These are phyloP conservation scores for Nemania bipapillata DNA, from an alignment of 2,329 filamentous ascomycete genomes.

Conservation along the genomic window DNA sequence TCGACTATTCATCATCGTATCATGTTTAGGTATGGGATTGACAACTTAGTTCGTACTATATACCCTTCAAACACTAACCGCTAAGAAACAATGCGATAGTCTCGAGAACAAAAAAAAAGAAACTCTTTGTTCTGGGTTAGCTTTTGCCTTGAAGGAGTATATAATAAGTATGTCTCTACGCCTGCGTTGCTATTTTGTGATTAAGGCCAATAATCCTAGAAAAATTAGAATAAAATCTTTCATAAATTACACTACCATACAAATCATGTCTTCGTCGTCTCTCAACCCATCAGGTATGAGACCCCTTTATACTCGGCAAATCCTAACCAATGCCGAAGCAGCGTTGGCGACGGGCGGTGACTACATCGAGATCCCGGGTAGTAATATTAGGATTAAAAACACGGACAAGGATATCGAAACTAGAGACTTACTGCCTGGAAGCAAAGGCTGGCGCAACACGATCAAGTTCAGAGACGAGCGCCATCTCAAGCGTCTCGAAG, in stretches of 20 bases:
- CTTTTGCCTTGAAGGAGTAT: background rate
- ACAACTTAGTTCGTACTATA: too few species aligned
- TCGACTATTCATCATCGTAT: too few species aligned
- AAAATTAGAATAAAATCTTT: too few species aligned
- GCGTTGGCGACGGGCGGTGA: slow-evolving; percentile 15
- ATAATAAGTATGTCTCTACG: background rate
- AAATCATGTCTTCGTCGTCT: slow-evolving; percentile 16
- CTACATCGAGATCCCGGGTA: slow-evolving; percentile 12
- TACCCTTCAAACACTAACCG: too few species aligned
- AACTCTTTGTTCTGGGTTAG: background rate
- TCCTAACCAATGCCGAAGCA: slow-evolving; percentile 21
- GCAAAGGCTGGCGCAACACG: background rate
- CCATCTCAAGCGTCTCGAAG: background rate
- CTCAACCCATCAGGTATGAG: background rate
- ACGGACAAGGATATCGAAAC: background rate
- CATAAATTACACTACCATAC: background rate
- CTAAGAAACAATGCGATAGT: too few species aligned
- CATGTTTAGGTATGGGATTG: too few species aligned
- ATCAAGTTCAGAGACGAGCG: slow-evolving; percentile 4
- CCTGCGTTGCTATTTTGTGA: too few species aligned
- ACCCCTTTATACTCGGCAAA: slow-evolving; percentile 9
- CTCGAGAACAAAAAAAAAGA: too few species aligned
- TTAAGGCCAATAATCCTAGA: too few species aligned
- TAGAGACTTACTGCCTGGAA: background rate
- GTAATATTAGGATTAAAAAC: background rate